Evolutionary conservation across 2,329 filamentous ascomycete species (phyloP).

Genomic region (Fusarium clavum): DNA sequence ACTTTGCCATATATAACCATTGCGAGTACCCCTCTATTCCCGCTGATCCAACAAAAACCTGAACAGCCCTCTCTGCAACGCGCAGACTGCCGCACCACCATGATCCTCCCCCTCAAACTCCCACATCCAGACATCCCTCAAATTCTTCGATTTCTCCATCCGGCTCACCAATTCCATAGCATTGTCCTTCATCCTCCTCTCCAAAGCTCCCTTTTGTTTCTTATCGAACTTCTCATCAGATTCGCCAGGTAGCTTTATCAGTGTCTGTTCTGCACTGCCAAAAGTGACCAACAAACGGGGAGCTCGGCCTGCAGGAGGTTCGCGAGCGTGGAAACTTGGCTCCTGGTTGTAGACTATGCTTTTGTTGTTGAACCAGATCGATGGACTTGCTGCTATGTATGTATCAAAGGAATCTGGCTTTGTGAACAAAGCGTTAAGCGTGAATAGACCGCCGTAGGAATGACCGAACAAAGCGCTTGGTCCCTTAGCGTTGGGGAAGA

Average conservation of each 20-base stretch:
- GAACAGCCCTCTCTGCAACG: constrained; percentile 36
- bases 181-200: constrained; percentile 41
- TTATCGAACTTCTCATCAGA: constrained; percentile 47
- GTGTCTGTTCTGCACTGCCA: constrained; percentile 48
- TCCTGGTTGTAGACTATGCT: constrained; percentile 53
- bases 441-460: constrained; percentile 61
- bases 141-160: constrained; percentile 27
- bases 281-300: constrained; percentile 52
- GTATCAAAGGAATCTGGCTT: constrained; percentile 56
- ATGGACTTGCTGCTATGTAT: constrained; percentile 59
- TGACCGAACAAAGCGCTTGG: constrained; percentile 62
- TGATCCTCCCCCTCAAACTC: constrained; percentile 47
- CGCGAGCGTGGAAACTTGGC: constrained; percentile 35
- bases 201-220: constrained; percentile 32
- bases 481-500: constrained; percentile 44
- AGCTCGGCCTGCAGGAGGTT: constrained; percentile 9
- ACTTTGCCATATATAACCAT: not conserved
- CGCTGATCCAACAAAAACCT: constrained; percentile 37
- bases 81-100: constrained; percentile 38
- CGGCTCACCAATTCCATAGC: constrained; percentile 40
- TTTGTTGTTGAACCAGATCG: constrained; percentile 60
- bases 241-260: constrained; percentile 46
- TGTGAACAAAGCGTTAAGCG: constrained; percentile 57
- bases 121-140: constrained; percentile 40
- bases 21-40: not conserved